phyloP scores from a whole-genome alignment of 331 rosid species.

The Erythrophleum ivorense region DNA sequence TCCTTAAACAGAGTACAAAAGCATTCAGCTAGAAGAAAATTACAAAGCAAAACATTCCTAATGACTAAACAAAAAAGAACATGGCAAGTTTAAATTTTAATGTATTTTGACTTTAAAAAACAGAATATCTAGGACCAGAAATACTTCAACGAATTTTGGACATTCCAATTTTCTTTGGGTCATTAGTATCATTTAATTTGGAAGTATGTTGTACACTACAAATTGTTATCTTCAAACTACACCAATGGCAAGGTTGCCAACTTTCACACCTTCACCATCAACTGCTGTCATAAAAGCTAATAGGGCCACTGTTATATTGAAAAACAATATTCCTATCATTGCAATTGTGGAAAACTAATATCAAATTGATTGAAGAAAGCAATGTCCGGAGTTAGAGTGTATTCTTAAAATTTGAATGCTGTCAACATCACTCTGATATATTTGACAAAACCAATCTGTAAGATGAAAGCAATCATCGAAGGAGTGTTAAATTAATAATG shows the following conservation, averaged over 20 bases:
- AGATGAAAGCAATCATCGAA: not conserved
- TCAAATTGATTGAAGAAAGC: slow-evolving; percentile 22
- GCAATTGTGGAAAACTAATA: not conserved
- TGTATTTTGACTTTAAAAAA: not conserved
- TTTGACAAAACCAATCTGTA: not conserved
- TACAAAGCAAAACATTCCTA: slow-evolving; percentile 1
- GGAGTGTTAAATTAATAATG: not conserved
- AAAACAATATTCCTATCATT: not conserved
- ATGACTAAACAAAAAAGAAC: slow-evolving; percentile 10
- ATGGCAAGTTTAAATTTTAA: slow-evolving; percentile 15
- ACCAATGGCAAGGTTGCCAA: slow-evolving; percentile 10
- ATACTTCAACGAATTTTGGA: not conserved
- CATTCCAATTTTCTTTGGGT: slow-evolving; percentile 15
- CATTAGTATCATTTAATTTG: not conserved
- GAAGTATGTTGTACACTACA: not conserved
- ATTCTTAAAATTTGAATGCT: not conserved
- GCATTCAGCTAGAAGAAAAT: slow-evolving; percentile 28
- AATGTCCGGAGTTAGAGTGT: not conserved
- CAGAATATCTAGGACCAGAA: slow-evolving; percentile 18
- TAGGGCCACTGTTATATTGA: not conserved
- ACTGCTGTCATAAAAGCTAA: not conserved
- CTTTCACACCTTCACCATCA: not conserved
- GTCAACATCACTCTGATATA: not conserved
- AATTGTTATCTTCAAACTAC: slow-evolving; percentile 10
- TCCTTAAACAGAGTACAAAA: slow-evolving; percentile 57